Evolutionary conservation across 2,329 filamentous ascomycete genomes (phyloP).

Genomic region (Salinomyces thailandicus): DNA sequence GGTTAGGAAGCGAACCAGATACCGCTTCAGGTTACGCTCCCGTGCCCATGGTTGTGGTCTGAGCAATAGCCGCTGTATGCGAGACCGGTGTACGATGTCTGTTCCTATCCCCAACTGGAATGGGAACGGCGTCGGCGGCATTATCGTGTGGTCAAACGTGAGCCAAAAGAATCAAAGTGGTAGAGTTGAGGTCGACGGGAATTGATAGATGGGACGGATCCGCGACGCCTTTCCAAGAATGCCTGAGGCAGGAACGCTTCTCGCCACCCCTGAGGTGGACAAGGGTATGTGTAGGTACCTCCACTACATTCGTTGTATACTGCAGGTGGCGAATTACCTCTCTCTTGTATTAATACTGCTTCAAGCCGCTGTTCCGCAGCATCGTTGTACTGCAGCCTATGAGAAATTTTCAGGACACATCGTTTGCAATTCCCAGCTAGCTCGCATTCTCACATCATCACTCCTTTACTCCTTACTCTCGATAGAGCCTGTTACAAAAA

Average conservation of each 20-base stretch:
- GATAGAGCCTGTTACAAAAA: constrained; percentile 1
- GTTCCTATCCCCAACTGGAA: constrained; percentile 61
- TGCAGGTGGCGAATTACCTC: too few species aligned
- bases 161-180: background rate
- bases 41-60: background rate
- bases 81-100: constrained; percentile 62
- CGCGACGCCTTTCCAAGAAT: too few species aligned
- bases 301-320: too few species aligned
- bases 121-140: constrained; percentile 47
- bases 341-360: too few species aligned
- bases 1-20: constrained; percentile 13
- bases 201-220: background rate
- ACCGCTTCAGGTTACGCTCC: background rate
- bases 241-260: too few species aligned
- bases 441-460: background rate
- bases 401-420: too few species aligned
- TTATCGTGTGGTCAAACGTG: too few species aligned
- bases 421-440: too few species aligned
- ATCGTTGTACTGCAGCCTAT: too few species aligned
- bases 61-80: constrained; percentile 51
- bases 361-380: too few species aligned
- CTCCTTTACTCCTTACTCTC: background rate
- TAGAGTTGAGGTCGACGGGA: background rate
- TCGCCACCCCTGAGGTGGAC: too few species aligned
- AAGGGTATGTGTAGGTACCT: too few species aligned